Conservation (phyloP, 495 filamentous ascomycete genomes). For the Lasiosphaeria miniovina region DNA sequence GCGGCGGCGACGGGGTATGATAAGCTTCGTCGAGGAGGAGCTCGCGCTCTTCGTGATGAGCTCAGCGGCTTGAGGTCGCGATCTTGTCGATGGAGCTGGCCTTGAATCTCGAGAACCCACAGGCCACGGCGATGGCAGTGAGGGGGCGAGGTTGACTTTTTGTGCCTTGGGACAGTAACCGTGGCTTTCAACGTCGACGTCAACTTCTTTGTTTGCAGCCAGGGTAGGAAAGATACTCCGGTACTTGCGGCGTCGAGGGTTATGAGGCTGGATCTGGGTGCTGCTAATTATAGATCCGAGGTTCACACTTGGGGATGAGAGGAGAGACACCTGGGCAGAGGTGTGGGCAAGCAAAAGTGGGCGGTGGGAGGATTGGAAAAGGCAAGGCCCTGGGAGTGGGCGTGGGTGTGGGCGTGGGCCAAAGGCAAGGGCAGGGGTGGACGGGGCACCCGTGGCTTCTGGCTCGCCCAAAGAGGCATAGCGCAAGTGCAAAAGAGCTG, state of each 20-base stretch:
- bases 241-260: constrained; percentile 31
- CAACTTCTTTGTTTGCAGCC: constrained; percentile 26
- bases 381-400: constrained; percentile 12
- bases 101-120: constrained; percentile 14
- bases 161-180: constrained; percentile 25
- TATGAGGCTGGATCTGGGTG: constrained; percentile 32
- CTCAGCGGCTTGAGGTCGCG: constrained; percentile 8
- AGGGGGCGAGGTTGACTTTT: constrained; percentile 28
- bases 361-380: constrained; percentile 15
- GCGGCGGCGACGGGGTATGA: neutral
- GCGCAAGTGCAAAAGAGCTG: constrained; percentile 11
- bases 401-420: neutral
- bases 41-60: neutral
- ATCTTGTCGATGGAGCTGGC: constrained; percentile 12
- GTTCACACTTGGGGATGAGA: constrained; percentile 20
- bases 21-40: neutral
- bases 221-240: constrained; percentile 26
- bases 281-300: constrained; percentile 34
- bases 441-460: neutral
- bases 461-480: neutral
- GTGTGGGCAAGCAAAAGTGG: constrained; percentile 18
- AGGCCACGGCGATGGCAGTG: constrained; percentile 20
- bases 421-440: constrained; percentile 3
- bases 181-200: constrained; percentile 23
- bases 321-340: constrained; percentile 19